phyloP scores from a whole-genome alignment of 2,329 filamentous ascomycete genomes.

The Thielaviopsis euricoi region DNA sequence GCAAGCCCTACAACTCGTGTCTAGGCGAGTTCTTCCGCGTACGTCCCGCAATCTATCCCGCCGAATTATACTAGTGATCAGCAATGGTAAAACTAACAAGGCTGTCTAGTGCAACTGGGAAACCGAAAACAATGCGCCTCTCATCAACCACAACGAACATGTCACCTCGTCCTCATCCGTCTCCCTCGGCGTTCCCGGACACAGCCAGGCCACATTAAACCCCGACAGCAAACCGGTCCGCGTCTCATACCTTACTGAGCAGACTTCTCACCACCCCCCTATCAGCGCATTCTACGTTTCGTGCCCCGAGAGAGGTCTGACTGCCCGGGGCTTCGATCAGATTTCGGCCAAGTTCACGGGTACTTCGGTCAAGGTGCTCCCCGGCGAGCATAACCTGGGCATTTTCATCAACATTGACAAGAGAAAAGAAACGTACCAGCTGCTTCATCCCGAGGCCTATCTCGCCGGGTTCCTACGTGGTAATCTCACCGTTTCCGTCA shows the following conservation, averaged over 20 bases:
- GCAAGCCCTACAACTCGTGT: constrained; percentile 97
- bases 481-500: constrained; percentile 75
- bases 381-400: constrained; percentile 84
- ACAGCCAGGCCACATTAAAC: constrained; percentile 22
- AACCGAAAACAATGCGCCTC: constrained; percentile 60
- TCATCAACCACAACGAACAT: constrained; percentile 35
- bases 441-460: constrained; percentile 88
- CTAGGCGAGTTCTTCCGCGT: constrained; percentile 94
- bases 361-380: constrained; percentile 78
- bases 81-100: constrained; percentile 1
- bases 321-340: constrained; percentile 84
- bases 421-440: constrained; percentile 78
- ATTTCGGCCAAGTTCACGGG: constrained; percentile 96
- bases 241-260: constrained; percentile 89
- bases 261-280: constrained; percentile 93
- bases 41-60: constrained; percentile 20
- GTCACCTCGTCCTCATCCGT: constrained; percentile 31
- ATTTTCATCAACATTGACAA: constrained; percentile 83
- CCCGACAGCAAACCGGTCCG: constrained; percentile 41
- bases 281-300: constrained; percentile 91
- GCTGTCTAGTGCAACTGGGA: constrained; percentile 74
- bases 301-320: constrained; percentile 79
- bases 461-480: constrained; percentile 77
- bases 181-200: constrained; percentile 34
- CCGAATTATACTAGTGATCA: not conserved